These are phyloP conservation scores for Xylaria arbuscula DNA, from an alignment of 2,329 filamentous ascomycete genomes.

Conservation along the genomic window DNA sequence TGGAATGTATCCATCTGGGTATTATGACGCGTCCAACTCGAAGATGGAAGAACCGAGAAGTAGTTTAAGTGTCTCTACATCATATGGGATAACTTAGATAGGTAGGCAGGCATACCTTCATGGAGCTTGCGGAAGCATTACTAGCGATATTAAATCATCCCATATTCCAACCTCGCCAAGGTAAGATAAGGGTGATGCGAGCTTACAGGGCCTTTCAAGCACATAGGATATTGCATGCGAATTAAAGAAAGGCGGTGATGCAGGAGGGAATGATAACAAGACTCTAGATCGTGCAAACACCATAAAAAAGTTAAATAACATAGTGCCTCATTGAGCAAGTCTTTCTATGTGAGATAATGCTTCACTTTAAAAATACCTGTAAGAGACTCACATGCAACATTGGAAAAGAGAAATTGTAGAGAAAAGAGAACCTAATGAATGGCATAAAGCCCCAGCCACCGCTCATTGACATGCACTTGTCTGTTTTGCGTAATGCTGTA, in stretches of 20 bases:
- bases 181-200: constrained; percentile 14
- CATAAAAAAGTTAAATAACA: constrained; percentile 24
- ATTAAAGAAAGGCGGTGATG: not conserved
- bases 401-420: not conserved
- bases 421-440: not conserved
- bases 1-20: constrained; percentile 31
- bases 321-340: not conserved
- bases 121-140: constrained; percentile 28
- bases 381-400: not conserved
- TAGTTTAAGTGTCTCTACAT: constrained; percentile 23
- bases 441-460: not conserved
- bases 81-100: constrained; percentile 36
- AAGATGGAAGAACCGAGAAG: constrained; percentile 14
- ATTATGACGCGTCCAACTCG: constrained; percentile 21
- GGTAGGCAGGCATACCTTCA: constrained; percentile 29
- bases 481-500: not conserved
- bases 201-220: constrained; percentile 11
- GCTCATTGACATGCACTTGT: not conserved
- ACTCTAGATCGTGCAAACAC: constrained; percentile 45
- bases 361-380: not conserved
- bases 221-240: constrained; percentile 18
- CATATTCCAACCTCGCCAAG: constrained; percentile 22
- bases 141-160: constrained; percentile 24
- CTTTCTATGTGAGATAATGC: not conserved
- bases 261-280: constrained; percentile 28